These are phyloP conservation scores for Porphyrellus cyaneotinctus DNA, from an alignment of 768 basidiomycete species.

Conservation along the genomic window DNA sequence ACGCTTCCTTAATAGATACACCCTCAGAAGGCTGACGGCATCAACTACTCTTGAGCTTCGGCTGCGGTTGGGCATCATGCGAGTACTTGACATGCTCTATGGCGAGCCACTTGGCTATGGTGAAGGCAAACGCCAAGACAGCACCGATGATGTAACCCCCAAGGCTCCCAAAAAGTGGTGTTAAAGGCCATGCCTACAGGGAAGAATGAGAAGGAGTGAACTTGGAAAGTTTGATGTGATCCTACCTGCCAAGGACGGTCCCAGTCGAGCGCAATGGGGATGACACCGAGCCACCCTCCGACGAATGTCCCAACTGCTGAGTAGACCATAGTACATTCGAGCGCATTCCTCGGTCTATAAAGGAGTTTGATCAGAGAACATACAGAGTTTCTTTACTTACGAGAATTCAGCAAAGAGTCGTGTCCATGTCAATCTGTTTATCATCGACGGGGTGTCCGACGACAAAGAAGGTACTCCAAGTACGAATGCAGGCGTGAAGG, in stretches of 20 bases:
- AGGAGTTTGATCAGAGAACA: constrained; percentile 1
- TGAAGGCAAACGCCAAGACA: constrained; percentile 49
- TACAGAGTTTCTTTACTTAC: constrained; percentile 45
- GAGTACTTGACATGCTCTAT: constrained; percentile 32
- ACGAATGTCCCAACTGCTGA: constrained; percentile 67
- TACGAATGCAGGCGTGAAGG: constrained; percentile 66
- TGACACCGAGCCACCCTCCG: constrained; percentile 77
- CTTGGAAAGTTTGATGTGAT: constrained; percentile 5
- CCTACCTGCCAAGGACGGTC: constrained; percentile 95
- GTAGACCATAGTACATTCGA: constrained; percentile 78
- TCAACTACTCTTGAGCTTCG: constrained; percentile 26
- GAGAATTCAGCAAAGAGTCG: constrained; percentile 77
- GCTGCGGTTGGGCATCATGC: constrained; percentile 15
- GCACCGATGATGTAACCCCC: constrained; percentile 63
- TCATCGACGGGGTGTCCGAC: constrained; percentile 40
- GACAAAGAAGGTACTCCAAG: constrained; percentile 57
- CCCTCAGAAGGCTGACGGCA: no score
- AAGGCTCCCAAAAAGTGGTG: constrained; percentile 69
- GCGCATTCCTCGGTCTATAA: constrained; percentile 50
- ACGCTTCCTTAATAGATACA: no score
- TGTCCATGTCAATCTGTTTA: constrained; percentile 64
- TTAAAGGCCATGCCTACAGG: constrained; percentile 80
- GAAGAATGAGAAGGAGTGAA: background rate
- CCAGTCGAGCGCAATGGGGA: constrained; percentile 94
- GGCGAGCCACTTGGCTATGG: constrained; percentile 35